Conservation (phyloP, 2,329 filamentous ascomycete genomes). For the Cladosporium sp. region DNA sequence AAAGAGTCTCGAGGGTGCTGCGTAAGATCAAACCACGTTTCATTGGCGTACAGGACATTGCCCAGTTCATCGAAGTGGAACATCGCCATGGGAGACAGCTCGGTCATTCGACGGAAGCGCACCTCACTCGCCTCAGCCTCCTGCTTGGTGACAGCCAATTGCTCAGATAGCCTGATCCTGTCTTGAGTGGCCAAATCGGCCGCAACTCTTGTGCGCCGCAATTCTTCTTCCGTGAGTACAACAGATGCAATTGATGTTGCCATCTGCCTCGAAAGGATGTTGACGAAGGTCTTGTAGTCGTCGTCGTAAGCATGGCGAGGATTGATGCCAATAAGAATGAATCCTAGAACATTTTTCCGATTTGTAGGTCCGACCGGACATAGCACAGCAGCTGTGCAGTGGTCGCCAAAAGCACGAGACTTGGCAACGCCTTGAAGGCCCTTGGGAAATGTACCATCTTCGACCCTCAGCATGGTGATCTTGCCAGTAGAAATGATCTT, state of each 20-base stretch:
- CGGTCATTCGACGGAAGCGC: constrained; percentile 40
- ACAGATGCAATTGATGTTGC: constrained; percentile 31
- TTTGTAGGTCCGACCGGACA: constrained; percentile 34
- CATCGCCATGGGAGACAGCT: constrained; percentile 41
- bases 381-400: constrained; percentile 35
- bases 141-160: constrained; percentile 27
- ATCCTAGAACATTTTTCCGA: constrained; percentile 24
- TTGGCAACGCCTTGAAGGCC: constrained; percentile 66
- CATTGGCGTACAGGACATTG: constrained; percentile 40
- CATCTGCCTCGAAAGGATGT: constrained; percentile 32
- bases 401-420: constrained; percentile 62
- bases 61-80: constrained; percentile 39
- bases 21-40: constrained; percentile 38
- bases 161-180: constrained; percentile 51
- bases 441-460: constrained; percentile 63
- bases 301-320: constrained; percentile 38
- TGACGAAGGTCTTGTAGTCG: constrained; percentile 34
- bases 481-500: constrained; percentile 69
- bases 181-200: constrained; percentile 52
- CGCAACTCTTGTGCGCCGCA: constrained; percentile 69
- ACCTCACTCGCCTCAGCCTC: constrained; percentile 33
- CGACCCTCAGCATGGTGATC: constrained; percentile 66
- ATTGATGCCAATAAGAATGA: constrained; percentile 38
- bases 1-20: constrained; percentile 21
- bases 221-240: constrained; percentile 39